phyloP scores from a whole-genome alignment of 1,284 basidiomycete species.

The Flammula alnicola region DNA sequence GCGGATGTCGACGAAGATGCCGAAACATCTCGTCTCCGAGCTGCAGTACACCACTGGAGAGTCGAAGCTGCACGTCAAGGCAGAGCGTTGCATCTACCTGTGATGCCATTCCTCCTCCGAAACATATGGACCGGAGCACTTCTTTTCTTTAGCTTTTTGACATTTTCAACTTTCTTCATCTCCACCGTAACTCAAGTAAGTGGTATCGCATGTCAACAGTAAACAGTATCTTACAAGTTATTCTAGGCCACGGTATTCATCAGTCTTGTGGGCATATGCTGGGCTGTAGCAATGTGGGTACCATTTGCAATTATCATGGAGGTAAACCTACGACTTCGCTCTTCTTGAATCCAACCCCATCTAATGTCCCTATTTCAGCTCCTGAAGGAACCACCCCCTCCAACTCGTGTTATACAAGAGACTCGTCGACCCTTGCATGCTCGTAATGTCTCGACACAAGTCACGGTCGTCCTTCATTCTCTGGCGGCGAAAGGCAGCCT shows the following conservation, averaged over 20 bases:
- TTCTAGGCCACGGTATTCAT: constrained; percentile 80
- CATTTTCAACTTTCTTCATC: constrained; percentile 85
- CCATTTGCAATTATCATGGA: constrained; percentile 94
- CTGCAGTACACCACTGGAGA: constrained; percentile 81
- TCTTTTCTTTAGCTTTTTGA: constrained; percentile 77
- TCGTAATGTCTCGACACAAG: constrained; percentile 45
- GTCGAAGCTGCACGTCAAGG: constrained; percentile 78
- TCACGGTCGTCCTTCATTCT: constrained; percentile 31
- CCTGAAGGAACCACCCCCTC: constrained; percentile 72
- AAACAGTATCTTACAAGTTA: not conserved
- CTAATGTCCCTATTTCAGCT: constrained; percentile 51
- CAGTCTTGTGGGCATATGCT: constrained; percentile 86
- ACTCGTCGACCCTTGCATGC: constrained; percentile 39
- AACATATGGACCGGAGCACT: constrained; percentile 93
- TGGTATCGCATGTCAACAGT: constrained; percentile 4
- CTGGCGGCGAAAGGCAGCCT: constrained; percentile 50
- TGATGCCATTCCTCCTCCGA: constrained; percentile 86
- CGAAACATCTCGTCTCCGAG: constrained; percentile 69
- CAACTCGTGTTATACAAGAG: constrained; percentile 26
- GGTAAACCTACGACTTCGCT: constrained; percentile 44
- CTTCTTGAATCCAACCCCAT: not conserved
- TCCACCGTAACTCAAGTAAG: constrained; percentile 70
- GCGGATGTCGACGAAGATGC: constrained; percentile 75
- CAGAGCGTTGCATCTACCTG: constrained; percentile 73
- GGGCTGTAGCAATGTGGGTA: constrained; percentile 96